These are phyloP conservation scores for Coffea eugenioides DNA, from an alignment of 257 asterid genomes.

Conservation along the genomic window DNA sequence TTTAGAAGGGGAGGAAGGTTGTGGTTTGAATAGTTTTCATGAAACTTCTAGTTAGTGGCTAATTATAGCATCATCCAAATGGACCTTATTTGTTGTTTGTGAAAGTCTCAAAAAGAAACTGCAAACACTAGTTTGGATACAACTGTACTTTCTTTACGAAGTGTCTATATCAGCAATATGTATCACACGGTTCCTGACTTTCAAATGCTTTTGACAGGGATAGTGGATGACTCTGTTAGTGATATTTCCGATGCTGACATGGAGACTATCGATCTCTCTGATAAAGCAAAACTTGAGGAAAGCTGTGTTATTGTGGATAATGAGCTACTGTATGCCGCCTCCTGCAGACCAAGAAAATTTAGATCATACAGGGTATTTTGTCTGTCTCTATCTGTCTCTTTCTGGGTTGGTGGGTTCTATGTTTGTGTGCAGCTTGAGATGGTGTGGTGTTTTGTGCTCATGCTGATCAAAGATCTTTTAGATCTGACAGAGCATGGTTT, in stretches of 20 bases:
- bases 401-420: neutral
- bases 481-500: neutral
- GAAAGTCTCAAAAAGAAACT: neutral
- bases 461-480: neutral
- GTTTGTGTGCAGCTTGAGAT: neutral
- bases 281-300: constrained; percentile 32
- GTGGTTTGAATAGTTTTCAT: neutral
- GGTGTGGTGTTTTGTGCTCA: neutral
- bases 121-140: neutral
- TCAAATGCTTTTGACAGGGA: constrained; percentile 31
- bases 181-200: neutral
- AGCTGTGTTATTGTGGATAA: constrained; percentile 22
- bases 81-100: neutral
- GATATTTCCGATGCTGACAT: constrained; percentile 36
- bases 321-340: constrained; percentile 25
- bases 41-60: neutral
- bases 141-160: neutral
- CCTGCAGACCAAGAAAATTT: constrained; percentile 44
- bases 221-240: constrained; percentile 17
- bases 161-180: neutral
- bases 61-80: neutral
- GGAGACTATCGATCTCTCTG: constrained; percentile 62
- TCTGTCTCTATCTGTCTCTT: neutral
- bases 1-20: neutral
- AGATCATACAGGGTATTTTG: constrained; percentile 61